These are phyloP conservation scores for Aspergillus awamori DNA, from an alignment of 2,329 filamentous ascomycete genomes.

Conservation along the genomic window DNA sequence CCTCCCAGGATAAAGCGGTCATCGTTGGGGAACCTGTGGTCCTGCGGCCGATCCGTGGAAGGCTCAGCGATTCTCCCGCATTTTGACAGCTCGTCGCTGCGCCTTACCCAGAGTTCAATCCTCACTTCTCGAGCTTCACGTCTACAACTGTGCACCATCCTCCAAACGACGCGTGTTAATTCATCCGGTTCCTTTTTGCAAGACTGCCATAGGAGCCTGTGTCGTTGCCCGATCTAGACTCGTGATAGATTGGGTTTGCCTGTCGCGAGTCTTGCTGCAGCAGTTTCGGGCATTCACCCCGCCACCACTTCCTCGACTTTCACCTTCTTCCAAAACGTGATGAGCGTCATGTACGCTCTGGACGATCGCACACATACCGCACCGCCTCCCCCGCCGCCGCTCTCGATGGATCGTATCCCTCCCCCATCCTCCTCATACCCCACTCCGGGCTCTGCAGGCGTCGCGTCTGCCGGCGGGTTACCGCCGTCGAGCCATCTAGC, in stretches of 20 bases:
- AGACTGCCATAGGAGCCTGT: background rate
- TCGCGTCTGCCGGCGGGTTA: slow-evolving; percentile 33
- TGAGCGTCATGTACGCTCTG: slow-evolving; percentile 39
- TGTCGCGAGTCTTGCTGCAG: slow-evolving; percentile 13
- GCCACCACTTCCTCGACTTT: slow-evolving; percentile 15
- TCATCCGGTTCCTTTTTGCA: background rate
- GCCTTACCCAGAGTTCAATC: slow-evolving; percentile 30
- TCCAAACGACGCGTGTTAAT: slow-evolving; percentile 9
- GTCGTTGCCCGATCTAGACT: slow-evolving; percentile 6
- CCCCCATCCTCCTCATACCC: slow-evolving; percentile 40
- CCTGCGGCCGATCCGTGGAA: slow-evolving; percentile 34
- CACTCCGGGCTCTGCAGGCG: slow-evolving; percentile 36
- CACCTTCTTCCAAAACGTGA: background rate
- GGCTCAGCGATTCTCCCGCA: slow-evolving; percentile 37
- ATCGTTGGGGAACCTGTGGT: slow-evolving; percentile 26
- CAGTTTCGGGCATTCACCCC: slow-evolving; percentile 17
- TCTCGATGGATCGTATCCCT: slow-evolving; percentile 46
- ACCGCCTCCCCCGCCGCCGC: slow-evolving; percentile 39
- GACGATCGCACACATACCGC: slow-evolving; percentile 42
- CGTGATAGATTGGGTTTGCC: slow-evolving; percentile 7
- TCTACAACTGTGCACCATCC: slow-evolving; percentile 4
- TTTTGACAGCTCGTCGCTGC: slow-evolving; percentile 34
- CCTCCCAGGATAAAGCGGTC: slow-evolving; percentile 15
- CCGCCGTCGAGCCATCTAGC: slow-evolving; percentile 40
- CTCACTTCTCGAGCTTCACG: slow-evolving; percentile 11